phyloP scores from a whole-genome alignment of 2,329 filamentous ascomycete genomes.

The Epicoccum nigrum region DNA sequence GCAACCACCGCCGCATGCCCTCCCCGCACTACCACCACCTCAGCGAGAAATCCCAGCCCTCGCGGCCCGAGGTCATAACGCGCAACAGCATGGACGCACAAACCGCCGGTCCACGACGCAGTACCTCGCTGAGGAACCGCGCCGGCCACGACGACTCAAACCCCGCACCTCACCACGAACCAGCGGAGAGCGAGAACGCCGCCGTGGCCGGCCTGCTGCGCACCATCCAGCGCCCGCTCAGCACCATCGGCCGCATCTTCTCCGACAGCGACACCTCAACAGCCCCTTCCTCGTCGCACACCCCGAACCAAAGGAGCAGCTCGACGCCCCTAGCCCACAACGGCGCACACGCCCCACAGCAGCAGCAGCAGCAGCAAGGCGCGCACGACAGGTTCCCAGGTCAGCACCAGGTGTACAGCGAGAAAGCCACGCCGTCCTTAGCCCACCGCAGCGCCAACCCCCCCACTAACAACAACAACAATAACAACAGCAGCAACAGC shows the following conservation, averaged over 20 bases:
- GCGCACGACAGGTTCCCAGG: conserved; percentile 46
- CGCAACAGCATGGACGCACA: conserved; percentile 66
- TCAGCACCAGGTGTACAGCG: conserved; percentile 3
- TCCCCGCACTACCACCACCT: conserved; percentile 53
- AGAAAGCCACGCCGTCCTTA: conserved; percentile 20
- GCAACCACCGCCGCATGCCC: conserved; percentile 42
- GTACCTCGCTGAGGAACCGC: conserved; percentile 58
- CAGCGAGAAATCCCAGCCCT: conserved; percentile 58
- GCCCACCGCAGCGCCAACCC: conserved; percentile 6
- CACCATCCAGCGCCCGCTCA: conserved; percentile 88
- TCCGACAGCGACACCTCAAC: conserved; percentile 65
- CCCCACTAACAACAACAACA: too few relatives aligned
- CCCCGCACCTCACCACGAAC: conserved; percentile 60
- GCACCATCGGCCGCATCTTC: conserved; percentile 93
- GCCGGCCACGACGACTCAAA: conserved; percentile 22
- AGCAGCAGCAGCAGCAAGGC: conserved; percentile 50
- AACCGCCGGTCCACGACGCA: conserved; percentile 63
- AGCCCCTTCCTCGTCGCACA: conserved; percentile 32
- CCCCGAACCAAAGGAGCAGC: conserved; percentile 54
- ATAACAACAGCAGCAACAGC: conserved; percentile 19
- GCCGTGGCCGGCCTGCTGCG: conserved; percentile 84
- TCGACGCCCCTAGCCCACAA: conserved; percentile 57
- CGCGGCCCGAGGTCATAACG: conserved; percentile 63
- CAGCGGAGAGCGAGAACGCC: conserved; percentile 76
- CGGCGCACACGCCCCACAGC: conserved; percentile 39